Conservation (phyloP, 139 green algal species). For the Ulvella scutata region DNA sequence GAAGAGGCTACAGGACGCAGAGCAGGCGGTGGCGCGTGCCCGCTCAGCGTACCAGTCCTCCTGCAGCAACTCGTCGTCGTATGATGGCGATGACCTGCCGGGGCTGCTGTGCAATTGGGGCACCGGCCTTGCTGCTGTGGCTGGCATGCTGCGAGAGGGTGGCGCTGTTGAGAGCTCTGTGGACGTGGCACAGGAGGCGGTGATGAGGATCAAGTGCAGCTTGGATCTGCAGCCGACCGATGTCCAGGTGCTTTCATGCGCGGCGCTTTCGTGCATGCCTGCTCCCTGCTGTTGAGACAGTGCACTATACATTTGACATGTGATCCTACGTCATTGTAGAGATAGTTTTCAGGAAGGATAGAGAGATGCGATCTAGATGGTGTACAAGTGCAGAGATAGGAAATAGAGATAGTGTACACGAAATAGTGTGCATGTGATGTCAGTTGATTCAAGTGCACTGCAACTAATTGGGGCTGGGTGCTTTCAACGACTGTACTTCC, state of each 20-base stretch:
- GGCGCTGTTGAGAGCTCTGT: background rate
- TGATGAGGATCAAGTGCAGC: slow-evolving; percentile 1
- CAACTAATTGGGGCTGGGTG: too few species aligned
- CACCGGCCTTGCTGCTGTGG: slow-evolving; percentile 3
- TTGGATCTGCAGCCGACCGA: background rate
- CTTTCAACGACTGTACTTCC: too few species aligned
- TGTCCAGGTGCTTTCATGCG: background rate
- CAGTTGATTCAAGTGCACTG: too few species aligned
- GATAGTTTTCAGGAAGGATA: too few species aligned
- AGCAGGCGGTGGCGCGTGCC: background rate
- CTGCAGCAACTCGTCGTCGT: background rate
- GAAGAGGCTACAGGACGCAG: background rate
- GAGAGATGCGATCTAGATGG: too few species aligned
- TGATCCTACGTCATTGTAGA: too few species aligned
- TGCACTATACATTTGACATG: too few species aligned
- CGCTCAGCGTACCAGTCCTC: background rate
- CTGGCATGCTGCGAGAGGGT: background rate
- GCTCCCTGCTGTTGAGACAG: too few species aligned
- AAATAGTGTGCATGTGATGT: too few species aligned
- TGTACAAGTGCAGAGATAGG: too few species aligned
- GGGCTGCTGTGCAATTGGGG: slow-evolving; percentile 22
- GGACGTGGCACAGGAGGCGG: background rate
- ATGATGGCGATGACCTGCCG: slow-evolving; percentile 12
- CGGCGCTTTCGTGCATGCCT: too few species aligned
- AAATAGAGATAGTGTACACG: too few species aligned